phyloP scores from a whole-genome alignment of 257 asterid species.

The Nyctanthes arbortristis region DNA sequence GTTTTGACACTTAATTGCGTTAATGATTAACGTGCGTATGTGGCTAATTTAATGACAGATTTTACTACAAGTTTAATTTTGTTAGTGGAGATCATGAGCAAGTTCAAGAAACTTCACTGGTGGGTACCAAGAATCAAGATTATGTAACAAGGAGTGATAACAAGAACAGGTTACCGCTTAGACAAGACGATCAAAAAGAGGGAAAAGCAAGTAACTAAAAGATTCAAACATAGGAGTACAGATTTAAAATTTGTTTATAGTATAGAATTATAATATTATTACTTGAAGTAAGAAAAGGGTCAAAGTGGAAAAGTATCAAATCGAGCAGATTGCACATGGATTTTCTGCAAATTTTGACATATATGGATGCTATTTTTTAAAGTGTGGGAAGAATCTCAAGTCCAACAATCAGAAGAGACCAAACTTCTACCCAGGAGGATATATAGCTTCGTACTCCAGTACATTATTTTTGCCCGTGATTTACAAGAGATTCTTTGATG shows the following conservation, averaged over 20 bases:
- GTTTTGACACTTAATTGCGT: no score
- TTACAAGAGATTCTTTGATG: not conserved
- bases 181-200: not conserved
- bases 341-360: conserved; percentile 13
- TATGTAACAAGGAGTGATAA: not conserved
- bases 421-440: conserved; percentile 22
- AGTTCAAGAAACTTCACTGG: not conserved
- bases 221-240: no score
- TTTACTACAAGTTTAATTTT: no score
- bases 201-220: not conserved
- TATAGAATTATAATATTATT: no score
- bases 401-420: conserved; percentile 32
- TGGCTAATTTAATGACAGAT: no score
- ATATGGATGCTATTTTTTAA: not conserved
- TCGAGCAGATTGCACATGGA: not conserved
- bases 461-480: conserved; percentile 39
- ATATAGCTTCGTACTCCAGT: conserved; percentile 36
- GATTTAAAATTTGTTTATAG: no score
- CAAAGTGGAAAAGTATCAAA: no score
- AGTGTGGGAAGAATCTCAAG: conserved; percentile 31
- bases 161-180: not conserved
- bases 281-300: not conserved
- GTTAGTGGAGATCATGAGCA: no score
- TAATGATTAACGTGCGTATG: no score
- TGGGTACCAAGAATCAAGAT: not conserved